Evolutionary conservation across 2,329 filamentous ascomycete genomes (phyloP).

Genomic region (Exutisphaerella laricina): DNA sequence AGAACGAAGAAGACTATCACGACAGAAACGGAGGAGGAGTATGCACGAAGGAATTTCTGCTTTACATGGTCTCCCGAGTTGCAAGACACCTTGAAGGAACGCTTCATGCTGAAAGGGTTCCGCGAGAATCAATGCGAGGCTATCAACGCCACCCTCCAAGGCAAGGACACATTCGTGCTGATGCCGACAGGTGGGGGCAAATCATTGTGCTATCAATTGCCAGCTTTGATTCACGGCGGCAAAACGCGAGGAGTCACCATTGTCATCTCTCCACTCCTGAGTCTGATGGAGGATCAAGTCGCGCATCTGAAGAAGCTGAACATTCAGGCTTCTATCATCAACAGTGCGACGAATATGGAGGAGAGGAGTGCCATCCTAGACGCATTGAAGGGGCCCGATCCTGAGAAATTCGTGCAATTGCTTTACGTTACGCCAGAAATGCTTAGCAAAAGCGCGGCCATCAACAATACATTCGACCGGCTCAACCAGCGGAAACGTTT

Average conservation of each 20-base stretch:
- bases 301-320: conserved; percentile 68
- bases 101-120: conserved; percentile 81
- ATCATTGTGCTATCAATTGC: conserved; percentile 92
- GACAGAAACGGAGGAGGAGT: conserved; percentile 22
- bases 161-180: conserved; percentile 86
- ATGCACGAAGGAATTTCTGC: conserved; percentile 23
- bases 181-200: conserved; percentile 99
- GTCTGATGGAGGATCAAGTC: conserved; percentile 96
- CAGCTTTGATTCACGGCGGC: conserved; percentile 74
- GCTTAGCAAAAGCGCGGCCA: conserved; percentile 72
- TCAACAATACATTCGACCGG: conserved; percentile 59
- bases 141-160: conserved; percentile 84
- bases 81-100: conserved; percentile 68
- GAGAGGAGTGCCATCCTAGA: conserved; percentile 63
- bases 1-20: conserved; percentile 24
- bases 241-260: conserved; percentile 81
- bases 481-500: conserved; percentile 68
- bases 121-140: conserved; percentile 88
- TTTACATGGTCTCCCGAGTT: conserved; percentile 84
- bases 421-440: conserved; percentile 97
- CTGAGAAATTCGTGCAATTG: conserved; percentile 74
- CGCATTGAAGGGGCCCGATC: conserved; percentile 55
- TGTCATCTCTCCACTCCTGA: conserved; percentile 89
- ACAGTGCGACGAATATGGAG: conserved; percentile 62
- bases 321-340: conserved; percentile 76